Evolutionary conservation across 805 yeast genomes (phyloP), one percentile per base, ranked within the genome.

Genomic region (Saturnispora serradocipensis): DNA sequence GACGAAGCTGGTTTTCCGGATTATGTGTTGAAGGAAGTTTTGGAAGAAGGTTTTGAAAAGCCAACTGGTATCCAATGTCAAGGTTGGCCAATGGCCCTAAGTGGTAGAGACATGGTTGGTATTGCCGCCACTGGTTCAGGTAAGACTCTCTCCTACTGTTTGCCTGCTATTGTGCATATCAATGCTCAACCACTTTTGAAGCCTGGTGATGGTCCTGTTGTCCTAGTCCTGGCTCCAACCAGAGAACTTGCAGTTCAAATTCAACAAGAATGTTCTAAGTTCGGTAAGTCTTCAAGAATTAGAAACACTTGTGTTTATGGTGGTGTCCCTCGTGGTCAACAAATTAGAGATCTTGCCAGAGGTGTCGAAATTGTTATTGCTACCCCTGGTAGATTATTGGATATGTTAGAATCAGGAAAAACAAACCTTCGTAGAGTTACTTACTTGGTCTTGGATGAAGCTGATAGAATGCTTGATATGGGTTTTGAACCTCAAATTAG

Each of bases 61-160:
- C 99, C 99, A 63, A 93, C 99, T 52, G 89, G 88, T 59, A 93
- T 93, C 66, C 99, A 93, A 76, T 88, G 97, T 72, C 99, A 93
- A 76, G 99, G 99, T 76, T 93, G 99, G 99, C 99, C 99, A 58
- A 93, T 93, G 99, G 99, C 99, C 65, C 77, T 90, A 54, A 82
- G 91, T 62, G 99, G 99, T 76, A 88, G 98, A 75, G 98, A 93
- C 70, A 86, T 93, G 91, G 87, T 93, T 72, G 99, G 99, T 78
- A 85, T 93, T 69, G 98, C 99, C 53, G 86, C 97, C 61, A 93
- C 99, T 60, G 99, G 99, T 73, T 90, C 97, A 52, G 99, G 99
- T 78, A 93, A 93, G 78, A 93, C 99, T 56, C 77, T 93, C 63
- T 88, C 97, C 42, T 93, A 91, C 78, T 88, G 97, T 77, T 77